These are phyloP conservation scores for Fusarium pseudonygamai DNA, from an alignment of 2,329 filamentous ascomycete genomes.

Conservation along the genomic window DNA sequence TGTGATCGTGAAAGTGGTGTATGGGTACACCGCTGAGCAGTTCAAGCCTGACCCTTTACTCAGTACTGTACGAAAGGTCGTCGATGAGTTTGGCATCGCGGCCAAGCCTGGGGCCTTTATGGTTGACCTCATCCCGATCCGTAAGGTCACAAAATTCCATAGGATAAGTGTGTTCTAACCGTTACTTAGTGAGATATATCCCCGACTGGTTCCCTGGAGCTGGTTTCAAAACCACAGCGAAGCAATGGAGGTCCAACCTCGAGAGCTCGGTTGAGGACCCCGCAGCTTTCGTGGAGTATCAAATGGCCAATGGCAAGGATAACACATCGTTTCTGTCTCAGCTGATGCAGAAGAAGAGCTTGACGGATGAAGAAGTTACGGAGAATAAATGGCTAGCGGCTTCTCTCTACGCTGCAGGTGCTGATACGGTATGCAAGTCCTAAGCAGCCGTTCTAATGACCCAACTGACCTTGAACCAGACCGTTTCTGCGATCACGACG, in stretches of 20 bases:
- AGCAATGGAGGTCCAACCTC: slow-evolving; percentile 16
- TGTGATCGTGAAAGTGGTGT: slow-evolving; percentile 26
- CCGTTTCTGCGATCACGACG: slow-evolving; percentile 18
- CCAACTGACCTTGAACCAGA: not conserved
- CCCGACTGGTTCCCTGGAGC: slow-evolving; percentile 25
- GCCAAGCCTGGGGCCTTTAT: slow-evolving; percentile 23
- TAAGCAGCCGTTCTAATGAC: not conserved
- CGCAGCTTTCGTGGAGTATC: slow-evolving; percentile 24
- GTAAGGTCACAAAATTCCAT: not conserved
- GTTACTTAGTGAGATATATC: not conserved
- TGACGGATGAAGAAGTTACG: not conserved
- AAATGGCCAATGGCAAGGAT: slow-evolving; percentile 10
- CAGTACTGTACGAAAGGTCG: slow-evolving; percentile 16
- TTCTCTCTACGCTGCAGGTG: slow-evolving; percentile 32
- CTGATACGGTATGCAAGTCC: slow-evolving; percentile 22
- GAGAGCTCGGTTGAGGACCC: slow-evolving; percentile 14
- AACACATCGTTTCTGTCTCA: slow-evolving; percentile 13
- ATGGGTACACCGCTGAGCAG: slow-evolving; percentile 27
- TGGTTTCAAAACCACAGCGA: slow-evolving; percentile 11
- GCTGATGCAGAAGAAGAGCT: not conserved
- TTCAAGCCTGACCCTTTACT: slow-evolving; percentile 21
- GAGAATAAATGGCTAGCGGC: slow-evolving; percentile 30
- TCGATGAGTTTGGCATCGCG: slow-evolving; percentile 29
- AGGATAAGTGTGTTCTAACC: fast-evolving
- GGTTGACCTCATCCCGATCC: slow-evolving; percentile 25